These are phyloP conservation scores for Pyricularia grisea DNA, from an alignment of 2,329 filamentous ascomycete genomes.

Conservation along the genomic window DNA sequence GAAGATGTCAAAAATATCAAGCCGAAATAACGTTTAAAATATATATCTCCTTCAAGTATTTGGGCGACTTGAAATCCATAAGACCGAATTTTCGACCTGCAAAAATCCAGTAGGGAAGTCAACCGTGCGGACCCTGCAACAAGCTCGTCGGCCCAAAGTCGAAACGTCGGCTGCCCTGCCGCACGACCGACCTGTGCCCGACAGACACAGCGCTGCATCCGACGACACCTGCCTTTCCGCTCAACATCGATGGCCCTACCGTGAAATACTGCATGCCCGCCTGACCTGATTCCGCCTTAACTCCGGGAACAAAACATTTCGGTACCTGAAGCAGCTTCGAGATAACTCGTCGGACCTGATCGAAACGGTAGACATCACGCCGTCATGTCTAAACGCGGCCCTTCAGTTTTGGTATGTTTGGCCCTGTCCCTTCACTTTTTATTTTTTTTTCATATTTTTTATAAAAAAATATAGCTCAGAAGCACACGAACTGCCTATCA, in stretches of 20 bases:
- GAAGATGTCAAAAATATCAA: background rate
- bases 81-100: background rate
- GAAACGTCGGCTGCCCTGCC: background rate
- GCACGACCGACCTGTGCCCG: background rate
- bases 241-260: background rate
- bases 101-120: background rate
- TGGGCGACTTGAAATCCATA: background rate
- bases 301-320: background rate
- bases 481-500: constrained; percentile 8
- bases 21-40: background rate
- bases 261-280: background rate
- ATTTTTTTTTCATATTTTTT: no score
- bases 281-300: background rate
- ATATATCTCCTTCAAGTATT: background rate
- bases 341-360: background rate
- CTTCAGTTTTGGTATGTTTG: constrained; percentile 48
- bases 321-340: background rate
- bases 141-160: background rate
- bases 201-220: background rate
- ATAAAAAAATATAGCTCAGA: no score
- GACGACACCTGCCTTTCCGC: background rate
- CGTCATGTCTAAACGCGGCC: constrained; percentile 36
- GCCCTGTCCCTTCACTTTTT: background rate
- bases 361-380: background rate
- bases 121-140: background rate